phyloP scores from a whole-genome alignment of 2,329 filamentous ascomycete genomes.

The Cladosporium sp. region DNA sequence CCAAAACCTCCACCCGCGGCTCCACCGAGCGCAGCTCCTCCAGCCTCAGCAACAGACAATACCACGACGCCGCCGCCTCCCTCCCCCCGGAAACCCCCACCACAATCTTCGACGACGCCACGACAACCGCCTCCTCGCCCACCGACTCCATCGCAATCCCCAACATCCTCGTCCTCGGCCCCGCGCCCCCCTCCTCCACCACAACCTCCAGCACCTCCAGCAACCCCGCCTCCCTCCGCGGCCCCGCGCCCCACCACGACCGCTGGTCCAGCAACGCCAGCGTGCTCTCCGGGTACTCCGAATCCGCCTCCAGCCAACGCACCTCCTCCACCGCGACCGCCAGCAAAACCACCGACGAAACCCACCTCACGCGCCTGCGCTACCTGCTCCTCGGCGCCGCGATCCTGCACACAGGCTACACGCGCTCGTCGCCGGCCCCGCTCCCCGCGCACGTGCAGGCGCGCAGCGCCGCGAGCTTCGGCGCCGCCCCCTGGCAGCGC shows the following conservation, averaged over 20 bases:
- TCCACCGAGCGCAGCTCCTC: slow-evolving; percentile 35
- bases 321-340: slow-evolving; percentile 68
- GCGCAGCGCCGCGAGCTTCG: slow-evolving; percentile 72
- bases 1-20: slow-evolving; percentile 14
- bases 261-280: slow-evolving; percentile 75
- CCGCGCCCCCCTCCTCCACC: slow-evolving; percentile 40
- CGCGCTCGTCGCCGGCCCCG: slow-evolving; percentile 50
- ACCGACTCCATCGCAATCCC: slow-evolving; percentile 66
- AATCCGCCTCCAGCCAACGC: slow-evolving; percentile 51
- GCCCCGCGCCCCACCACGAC: slow-evolving; percentile 52
- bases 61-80: slow-evolving; percentile 34
- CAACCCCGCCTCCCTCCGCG: slow-evolving; percentile 16
- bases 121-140: slow-evolving; percentile 64
- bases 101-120: slow-evolving; percentile 89
- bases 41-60: slow-evolving; percentile 42
- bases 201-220: slow-evolving; percentile 18
- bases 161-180: slow-evolving; percentile 82
- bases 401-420: slow-evolving; percentile 77
- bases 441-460: slow-evolving; percentile 71
- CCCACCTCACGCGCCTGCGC: slow-evolving; percentile 71
- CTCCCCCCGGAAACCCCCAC: slow-evolving; percentile 79
- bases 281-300: slow-evolving; percentile 72
- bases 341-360: slow-evolving; percentile 55
- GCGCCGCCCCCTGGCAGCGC: slow-evolving; percentile 62
- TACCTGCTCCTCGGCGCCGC: slow-evolving; percentile 73